Evolutionary conservation across 2,329 filamentous ascomycete genomes (phyloP).

Genomic region (Trichophyton benhamiae): DNA sequence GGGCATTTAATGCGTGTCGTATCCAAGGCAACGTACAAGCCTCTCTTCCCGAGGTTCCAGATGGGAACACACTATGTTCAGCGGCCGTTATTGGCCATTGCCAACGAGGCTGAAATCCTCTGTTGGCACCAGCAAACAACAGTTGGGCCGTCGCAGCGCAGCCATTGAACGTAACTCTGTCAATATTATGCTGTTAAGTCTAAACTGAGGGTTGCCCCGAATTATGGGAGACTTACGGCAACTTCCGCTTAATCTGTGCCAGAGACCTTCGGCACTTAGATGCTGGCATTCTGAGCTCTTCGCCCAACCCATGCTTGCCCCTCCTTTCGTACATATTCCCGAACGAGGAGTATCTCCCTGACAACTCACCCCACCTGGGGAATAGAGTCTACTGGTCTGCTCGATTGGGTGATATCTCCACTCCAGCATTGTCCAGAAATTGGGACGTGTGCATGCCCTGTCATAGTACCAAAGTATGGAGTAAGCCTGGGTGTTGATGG

Average conservation of each 20-base stretch:
- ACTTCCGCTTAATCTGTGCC: too few species aligned
- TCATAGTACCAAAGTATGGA: neutral
- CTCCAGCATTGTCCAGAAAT: neutral
- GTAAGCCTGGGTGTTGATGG: neutral
- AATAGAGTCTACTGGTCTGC: neutral
- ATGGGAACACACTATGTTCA: too few species aligned
- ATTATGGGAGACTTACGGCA: too few species aligned
- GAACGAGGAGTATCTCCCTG: too few species aligned
- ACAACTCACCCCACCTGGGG: too few species aligned
- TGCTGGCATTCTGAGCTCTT: neutral
- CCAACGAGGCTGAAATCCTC: neutral
- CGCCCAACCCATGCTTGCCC: neutral
- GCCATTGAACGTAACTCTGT: neutral
- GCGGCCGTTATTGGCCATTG: too few species aligned
- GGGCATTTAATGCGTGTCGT: too few species aligned
- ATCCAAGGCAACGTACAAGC: too few species aligned
- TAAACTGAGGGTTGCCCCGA: too few species aligned
- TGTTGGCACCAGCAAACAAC: neutral
- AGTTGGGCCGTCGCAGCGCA: neutral
- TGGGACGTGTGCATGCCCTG: neutral
- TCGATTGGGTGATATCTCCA: neutral
- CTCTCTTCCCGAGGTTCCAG: too few species aligned
- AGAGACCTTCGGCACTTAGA: neutral
- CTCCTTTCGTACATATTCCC: neutral
- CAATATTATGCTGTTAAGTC: too few species aligned